Evolutionary conservation across 164 flowering plant genomes (phyloP), one percentile per base, ranked within the genome.

Genomic region (Vitis rupestris): DNA sequence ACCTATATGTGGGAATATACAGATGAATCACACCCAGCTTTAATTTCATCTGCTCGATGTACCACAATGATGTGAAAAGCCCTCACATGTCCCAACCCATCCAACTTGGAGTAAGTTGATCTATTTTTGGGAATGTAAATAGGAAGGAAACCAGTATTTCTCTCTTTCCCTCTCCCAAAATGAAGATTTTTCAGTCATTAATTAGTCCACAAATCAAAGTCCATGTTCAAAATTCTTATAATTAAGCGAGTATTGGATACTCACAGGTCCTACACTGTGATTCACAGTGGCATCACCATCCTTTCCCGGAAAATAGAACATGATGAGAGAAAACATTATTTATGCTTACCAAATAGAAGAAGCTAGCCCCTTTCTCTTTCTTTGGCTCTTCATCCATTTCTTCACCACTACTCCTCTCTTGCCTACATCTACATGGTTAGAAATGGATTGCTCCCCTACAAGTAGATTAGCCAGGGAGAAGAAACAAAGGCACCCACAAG

Each of bases 91-190:
- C 9, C 64, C 11, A 16, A 10, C 48, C 65, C n/a, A 62, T 44
- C 27, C 65, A 62, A 62, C 65, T 47, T 62, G 65, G 4, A 8
- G 4, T 47, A 50, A 62, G 16, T 15, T 62, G 65, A 62, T 51
- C 23, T 47, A 62, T 62, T 62, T n/a, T 47, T 62, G 63, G 64
- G 65, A 44, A 44, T 9, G 16, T 62, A 47, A 50, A 62, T 11
- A 47, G 47, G 56, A 44, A 62, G 47, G 19, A 62, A n/a, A 11
- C 44, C 3, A 13, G 15, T 10, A 7, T 14, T 8, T 3, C 16
- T 47, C 65, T 62, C 37, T 62, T 16, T 61, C 50, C 14, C 17
- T 30, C 19, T 15, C 64, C 55, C n/a, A 53, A 5, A 11, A n/a
- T 53, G n/a, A 61, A 31, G 11, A 61, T 37, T 23, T 23, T 23